phyloP scores from a whole-genome alignment of 73 alveolate genomes.

The Tetrahymena malaccensis region DNA sequence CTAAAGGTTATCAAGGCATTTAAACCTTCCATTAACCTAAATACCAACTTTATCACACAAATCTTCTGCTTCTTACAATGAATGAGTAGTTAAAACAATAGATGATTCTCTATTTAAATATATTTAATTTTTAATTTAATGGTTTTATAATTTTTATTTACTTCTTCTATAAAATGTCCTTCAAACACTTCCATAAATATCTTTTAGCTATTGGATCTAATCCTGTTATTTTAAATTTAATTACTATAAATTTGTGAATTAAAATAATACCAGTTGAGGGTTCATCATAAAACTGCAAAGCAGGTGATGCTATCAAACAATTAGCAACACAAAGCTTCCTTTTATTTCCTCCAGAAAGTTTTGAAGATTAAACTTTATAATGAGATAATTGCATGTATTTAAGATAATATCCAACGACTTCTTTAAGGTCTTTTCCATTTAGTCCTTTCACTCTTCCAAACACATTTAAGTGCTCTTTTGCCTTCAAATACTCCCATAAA shows the following conservation, averaged over 20 bases:
- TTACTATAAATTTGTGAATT: neutral
- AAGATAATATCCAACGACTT: neutral
- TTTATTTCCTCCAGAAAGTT: constrained; percentile 78
- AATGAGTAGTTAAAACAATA: constrained; percentile 85
- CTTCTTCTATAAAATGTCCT: neutral
- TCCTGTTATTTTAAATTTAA: constrained; percentile 2
- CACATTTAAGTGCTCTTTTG: constrained; percentile 49
- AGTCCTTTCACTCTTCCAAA: constrained; percentile 57
- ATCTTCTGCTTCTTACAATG: constrained; percentile 93
- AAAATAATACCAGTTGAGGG: constrained; percentile 57
- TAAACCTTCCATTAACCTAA: constrained; percentile 69
- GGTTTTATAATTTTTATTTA: neutral
- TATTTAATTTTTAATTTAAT: neutral
- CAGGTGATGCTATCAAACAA: constrained; percentile 61
- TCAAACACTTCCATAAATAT: constrained; percentile 44
- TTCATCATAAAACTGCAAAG: constrained; percentile 57
- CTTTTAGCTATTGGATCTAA: constrained; percentile 67
- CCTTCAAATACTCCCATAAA: constrained; percentile 56
- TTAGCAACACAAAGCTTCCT: constrained; percentile 69
- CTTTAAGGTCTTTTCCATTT: constrained; percentile 4
- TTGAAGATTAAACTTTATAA: constrained; percentile 32
- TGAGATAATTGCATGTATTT: constrained; percentile 4
- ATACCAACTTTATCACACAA: constrained; percentile 84
- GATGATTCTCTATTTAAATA: constrained; percentile 38
- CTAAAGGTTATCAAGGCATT: constrained; percentile 72